phyloP scores from a whole-genome alignment of 2,329 filamentous ascomycete genomes.

The Aspergillus awamori region DNA sequence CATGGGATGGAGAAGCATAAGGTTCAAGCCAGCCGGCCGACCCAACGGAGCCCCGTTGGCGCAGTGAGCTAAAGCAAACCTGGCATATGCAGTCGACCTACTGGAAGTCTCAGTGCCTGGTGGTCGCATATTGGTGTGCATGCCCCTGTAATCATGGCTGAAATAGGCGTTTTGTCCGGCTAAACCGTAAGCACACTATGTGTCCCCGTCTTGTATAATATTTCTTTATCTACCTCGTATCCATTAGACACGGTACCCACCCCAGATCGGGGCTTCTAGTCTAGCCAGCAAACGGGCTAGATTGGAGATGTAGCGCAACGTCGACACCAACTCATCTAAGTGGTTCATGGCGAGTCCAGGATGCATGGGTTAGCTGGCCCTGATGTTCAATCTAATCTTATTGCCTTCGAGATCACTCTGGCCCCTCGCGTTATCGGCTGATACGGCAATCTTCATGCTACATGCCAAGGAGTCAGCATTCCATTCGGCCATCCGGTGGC shows the following conservation, averaged over 20 bases:
- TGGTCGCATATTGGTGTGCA: neutral
- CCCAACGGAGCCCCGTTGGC: neutral
- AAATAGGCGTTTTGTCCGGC: neutral
- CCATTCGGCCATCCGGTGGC: neutral
- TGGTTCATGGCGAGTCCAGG: neutral
- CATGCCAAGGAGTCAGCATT: neutral
- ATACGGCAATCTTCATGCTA: neutral
- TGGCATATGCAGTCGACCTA: neutral
- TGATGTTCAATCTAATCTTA: neutral
- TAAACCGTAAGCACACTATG: neutral
- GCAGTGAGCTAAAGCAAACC: neutral
- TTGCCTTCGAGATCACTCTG: neutral
- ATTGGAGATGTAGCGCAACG: neutral
- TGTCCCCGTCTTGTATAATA: neutral
- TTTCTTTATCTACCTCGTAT: neutral
- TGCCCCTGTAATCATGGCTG: neutral
- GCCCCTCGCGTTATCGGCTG: neutral
- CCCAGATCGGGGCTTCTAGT: neutral
- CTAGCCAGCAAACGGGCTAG: neutral
- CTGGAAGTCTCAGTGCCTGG: neutral
- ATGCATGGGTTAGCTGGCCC: neutral
- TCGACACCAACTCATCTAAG: neutral
- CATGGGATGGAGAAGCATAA: neutral
- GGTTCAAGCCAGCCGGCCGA: neutral
- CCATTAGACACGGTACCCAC: neutral